Conservation (phyloP, 1,284 basidiomycete species). For the Anthracocystis panici-leucophaei region DNA sequence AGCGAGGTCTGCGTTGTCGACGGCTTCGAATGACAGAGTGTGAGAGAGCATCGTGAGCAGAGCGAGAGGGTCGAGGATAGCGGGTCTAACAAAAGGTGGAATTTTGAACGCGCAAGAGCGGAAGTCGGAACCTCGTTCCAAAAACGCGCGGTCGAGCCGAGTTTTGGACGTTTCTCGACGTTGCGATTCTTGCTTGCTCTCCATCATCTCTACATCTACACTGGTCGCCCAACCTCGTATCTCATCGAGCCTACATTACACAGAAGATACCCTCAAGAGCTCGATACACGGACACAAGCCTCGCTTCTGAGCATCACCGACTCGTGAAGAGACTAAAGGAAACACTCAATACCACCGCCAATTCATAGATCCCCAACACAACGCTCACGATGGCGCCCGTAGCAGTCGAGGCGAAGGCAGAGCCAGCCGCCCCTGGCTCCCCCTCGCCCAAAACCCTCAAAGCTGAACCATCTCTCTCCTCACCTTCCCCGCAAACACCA, state of each 20-base stretch:
- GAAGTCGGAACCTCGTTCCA: slow-evolving; percentile 8
- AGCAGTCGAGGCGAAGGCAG: slow-evolving; percentile 11
- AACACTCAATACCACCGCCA: neutral
- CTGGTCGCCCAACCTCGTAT: neutral
- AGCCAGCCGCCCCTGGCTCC: slow-evolving; percentile 19
- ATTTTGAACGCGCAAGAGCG: neutral
- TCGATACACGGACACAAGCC: no score
- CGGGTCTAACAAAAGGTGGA: neutral
- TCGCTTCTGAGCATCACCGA: neutral
- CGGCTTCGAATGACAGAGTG: neutral
- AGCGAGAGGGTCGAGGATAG: no score
- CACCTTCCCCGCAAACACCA: slow-evolving; percentile 17
- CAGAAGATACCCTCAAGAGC: neutral
- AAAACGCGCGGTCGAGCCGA: slow-evolving; percentile 11
- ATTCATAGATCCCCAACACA: neutral
- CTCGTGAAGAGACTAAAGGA: neutral
- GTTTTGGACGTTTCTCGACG: slow-evolving; percentile 6
- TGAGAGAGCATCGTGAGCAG: neutral
- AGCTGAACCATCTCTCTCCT: slow-evolving; percentile 5
- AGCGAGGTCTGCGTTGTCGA: neutral
- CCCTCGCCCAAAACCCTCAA: slow-evolving; percentile 12
- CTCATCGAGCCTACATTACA: no score
- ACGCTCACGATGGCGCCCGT: slow-evolving; percentile 19
- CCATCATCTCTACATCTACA: neutral
- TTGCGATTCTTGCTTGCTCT: slow-evolving; percentile 1